Evolutionary conservation across 805 yeast genomes (phyloP), one percentile per base, ranked within the genome.

Genomic region (Kluyveromyces starmeri): DNA sequence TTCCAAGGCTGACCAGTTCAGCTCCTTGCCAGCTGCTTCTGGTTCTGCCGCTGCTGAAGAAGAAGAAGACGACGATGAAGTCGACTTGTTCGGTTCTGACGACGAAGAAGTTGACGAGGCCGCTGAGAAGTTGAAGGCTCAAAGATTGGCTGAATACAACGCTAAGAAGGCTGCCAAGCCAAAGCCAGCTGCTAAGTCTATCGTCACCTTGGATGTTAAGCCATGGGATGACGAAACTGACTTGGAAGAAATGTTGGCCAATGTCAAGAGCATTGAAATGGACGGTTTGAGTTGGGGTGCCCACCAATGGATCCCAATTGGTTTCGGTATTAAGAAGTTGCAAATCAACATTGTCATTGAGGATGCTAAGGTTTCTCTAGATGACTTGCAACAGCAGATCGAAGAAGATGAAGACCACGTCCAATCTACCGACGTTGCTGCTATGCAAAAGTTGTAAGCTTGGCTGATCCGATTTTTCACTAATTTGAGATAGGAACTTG

Each of bases 161-260:
- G 95, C 94, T 59, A 86, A 82, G 79, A 92, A 92, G 81, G 95
- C 95, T 51, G 79, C 89, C 53, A 83, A 83, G 73, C 85, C 97
- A 58, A 86, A 86, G 78, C 86, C 97, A 59, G 96, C 95, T 68
- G 96, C 98, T 62, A 92, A 92, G 76, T 84, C 96, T 44, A 71
- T 86, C 52, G 95, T 92, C 60, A 89, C 99, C 59, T 62, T 92
- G 57, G 98, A 92, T 57, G 94, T 92, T 56, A 92, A 92, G 80
- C 97, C 96, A 71, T 92, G 99, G 99, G 98, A 92, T 69, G 98
- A 92, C 61, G 97, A 92, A 76, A 92, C 99, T 54, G 80, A 89
- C 63, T 74, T 92, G 63, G 94, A 92, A 45, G 80, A 79, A 67
- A 62, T 92, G 70, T 67, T 84, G 53, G 88, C 81, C 45, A 75